phyloP scores from a whole-genome alignment of 768 basidiomycete genomes.

The Lactifluus hygrophoroides region DNA sequence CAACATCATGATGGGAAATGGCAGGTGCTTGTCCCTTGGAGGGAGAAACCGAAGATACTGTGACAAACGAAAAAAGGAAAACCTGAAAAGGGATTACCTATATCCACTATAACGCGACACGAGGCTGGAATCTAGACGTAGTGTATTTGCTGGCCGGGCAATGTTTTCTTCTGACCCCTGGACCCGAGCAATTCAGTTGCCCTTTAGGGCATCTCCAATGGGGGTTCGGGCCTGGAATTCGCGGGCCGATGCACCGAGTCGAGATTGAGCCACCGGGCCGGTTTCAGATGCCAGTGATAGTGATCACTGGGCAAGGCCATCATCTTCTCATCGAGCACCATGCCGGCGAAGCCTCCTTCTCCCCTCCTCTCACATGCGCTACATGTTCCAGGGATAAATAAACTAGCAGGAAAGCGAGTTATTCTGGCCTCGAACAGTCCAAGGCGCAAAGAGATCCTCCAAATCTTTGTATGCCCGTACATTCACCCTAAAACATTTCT shows the following conservation, averaged over 20 bases:
- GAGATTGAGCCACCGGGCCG: neutral
- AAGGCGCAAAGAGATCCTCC: conserved; percentile 74
- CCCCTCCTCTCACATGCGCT: conserved; percentile 56
- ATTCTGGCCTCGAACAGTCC: conserved; percentile 85
- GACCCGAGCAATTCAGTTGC: no score
- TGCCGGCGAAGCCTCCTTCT: conserved; percentile 7
- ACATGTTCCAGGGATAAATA: conserved; percentile 49
- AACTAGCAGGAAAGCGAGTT: conserved; percentile 67
- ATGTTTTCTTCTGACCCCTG: no score
- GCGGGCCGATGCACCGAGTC: no score
- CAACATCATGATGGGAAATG: neutral
- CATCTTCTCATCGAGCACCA: neutral
- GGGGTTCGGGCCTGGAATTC: no score
- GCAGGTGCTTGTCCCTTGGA: neutral
- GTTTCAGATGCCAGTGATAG: no score
- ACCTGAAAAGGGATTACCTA: neutral
- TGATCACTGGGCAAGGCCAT: no score
- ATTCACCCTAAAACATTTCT: neutral
- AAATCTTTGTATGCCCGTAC: conserved; percentile 51
- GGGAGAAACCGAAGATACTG: neutral
- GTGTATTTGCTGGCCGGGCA: no score
- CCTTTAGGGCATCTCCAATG: no score
- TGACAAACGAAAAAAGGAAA: neutral
- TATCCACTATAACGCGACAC: neutral
- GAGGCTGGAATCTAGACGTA: neutral